Base-by-base conservation (phyloP, 2,329 filamentous ascomycete species). In the Diplodia corticola region DNA sequence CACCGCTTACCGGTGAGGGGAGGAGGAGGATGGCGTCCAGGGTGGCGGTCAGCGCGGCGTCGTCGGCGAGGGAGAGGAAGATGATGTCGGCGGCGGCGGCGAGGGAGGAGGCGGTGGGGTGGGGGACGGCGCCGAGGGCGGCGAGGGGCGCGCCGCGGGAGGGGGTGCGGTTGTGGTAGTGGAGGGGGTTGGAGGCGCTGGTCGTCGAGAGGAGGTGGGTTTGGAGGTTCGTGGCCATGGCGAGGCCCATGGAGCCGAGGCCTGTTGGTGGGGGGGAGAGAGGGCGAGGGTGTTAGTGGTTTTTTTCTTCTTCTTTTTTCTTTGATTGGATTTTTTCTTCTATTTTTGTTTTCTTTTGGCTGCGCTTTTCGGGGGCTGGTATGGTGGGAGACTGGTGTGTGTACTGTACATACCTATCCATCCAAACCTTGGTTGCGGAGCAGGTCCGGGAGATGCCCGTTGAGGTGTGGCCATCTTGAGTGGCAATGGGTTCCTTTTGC, bases 171-270 rank as follows among this genome's bases (percentile, higher is more conserved):
- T 84, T 84, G 66, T 75, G 78, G 68, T 81, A 85, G 1, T 67
- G 70, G 1, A 85, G 70, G 5, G 69, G 65, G 0, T 76, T 69
- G 0, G 70, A 60, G 5, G 68, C 67, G 30, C 30, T 10, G 30
- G 6, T 2, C 7, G 30, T 33, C 7, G 68, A 63, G 57, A 6
- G 66, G 0, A 84, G 67, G 59, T 84, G 73, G 28, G 74, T 79
- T 48, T 85, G 83, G 0, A 85, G 74, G 66, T 85, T 85, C 6
- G 72, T 74, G 0, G 83, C 80, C 83, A 85, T 85, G 1, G 72
- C 74, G 0, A 79, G 73, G 1, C 83, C 83, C 83, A 85, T 85
- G 0, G 81, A 85, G 1, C 83, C 83, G 0, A 85, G 77, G 4
- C 83, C 83, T 57, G 54, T 7, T 30, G 28, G 28, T 10, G 7